A percentile compares a stretch with the other conserved stretches of the same genome.
phyloP scores from a whole-genome alignment of 192 early-diverging fungal genomes.

The Mortierella antarctica region DNA sequence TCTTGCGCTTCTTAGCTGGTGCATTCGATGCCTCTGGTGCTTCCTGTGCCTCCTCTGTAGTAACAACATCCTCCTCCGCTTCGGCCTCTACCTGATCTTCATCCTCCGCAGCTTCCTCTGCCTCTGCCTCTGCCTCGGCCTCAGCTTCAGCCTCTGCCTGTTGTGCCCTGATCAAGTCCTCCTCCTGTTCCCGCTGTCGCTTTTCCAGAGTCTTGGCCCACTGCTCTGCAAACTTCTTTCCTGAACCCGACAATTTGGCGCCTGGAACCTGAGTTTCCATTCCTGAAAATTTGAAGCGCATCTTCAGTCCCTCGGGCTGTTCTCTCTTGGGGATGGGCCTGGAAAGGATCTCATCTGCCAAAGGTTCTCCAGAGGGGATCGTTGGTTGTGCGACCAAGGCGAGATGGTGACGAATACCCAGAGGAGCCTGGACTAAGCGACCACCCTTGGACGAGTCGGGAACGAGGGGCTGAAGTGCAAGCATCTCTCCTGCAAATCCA shows the following conservation, averaged over 20 bases:
- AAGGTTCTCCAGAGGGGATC: slow-evolving; percentile 30
- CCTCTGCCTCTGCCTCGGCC: slow-evolving; percentile 17
- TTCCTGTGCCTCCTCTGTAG: slow-evolving; percentile 1
- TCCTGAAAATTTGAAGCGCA: slow-evolving; percentile 61
- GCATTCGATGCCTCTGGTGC: background rate
- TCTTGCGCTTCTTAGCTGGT: slow-evolving; percentile 51
- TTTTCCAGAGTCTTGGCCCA: slow-evolving; percentile 40
- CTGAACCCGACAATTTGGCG: slow-evolving; percentile 28
- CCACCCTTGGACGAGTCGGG: slow-evolving; percentile 26
- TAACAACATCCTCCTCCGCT: background rate
- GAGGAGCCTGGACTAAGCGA: slow-evolving; percentile 36
- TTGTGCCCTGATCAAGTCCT: slow-evolving; percentile 21
- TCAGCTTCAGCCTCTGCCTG: slow-evolving; percentile 21
- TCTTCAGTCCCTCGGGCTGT: slow-evolving; percentile 61
- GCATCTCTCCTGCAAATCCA: slow-evolving; percentile 47
- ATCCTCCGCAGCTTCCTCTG: background rate
- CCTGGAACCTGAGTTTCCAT: slow-evolving; percentile 54
- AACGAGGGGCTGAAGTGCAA: slow-evolving; percentile 27
- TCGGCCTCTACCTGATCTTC: slow-evolving; percentile 1
- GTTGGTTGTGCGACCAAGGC: slow-evolving; percentile 29
- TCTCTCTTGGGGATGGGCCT: slow-evolving; percentile 53
- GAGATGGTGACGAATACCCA: slow-evolving; percentile 30
- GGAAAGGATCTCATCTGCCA: slow-evolving; percentile 57
- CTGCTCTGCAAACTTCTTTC: slow-evolving; percentile 31
- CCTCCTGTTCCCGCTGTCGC: slow-evolving; percentile 14